Percentiles rank a stretch among this genome's conserved stretches.
Conservation (phyloP, 2,329 filamentous ascomycete genomes). For the Nigrospora sphaerica region DNA sequence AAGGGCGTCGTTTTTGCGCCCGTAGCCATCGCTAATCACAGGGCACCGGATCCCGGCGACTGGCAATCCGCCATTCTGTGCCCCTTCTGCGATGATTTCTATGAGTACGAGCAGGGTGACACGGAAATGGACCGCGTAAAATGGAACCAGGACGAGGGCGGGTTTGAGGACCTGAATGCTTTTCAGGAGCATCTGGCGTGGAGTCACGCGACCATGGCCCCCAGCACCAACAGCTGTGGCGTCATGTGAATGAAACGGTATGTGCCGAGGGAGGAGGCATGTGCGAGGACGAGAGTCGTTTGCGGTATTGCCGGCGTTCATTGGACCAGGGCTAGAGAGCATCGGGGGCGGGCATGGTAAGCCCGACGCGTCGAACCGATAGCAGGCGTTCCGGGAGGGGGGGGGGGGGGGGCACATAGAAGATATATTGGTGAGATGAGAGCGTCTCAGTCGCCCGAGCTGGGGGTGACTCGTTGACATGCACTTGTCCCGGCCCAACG, state of each 20-base stretch:
- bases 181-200: constrained; percentile 51
- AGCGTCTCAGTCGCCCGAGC: no score
- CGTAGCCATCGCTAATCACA: constrained; percentile 50
- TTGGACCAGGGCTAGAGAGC: neutral
- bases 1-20: constrained; percentile 51
- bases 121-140: constrained; percentile 43
- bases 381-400: no score
- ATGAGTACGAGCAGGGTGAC: constrained; percentile 38
- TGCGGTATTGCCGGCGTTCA: no score
- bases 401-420: no score
- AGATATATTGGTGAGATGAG: no score
- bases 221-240: constrained; percentile 31
- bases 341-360: neutral
- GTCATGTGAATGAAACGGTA: constrained; percentile 35
- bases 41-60: constrained; percentile 39
- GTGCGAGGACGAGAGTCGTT: no score
- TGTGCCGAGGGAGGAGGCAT: neutral
- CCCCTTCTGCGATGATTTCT: constrained; percentile 49
- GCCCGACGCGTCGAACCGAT: neutral
- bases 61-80: constrained; percentile 47
- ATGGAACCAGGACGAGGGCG: constrained; percentile 38
- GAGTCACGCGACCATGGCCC: constrained; percentile 38
- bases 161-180: constrained; percentile 39
- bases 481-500: no score
- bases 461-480: no score